A percentile compares a stretch with the other conserved stretches of the same genome.
phyloP scores from a whole-genome alignment of 306 rosid genomes.

The Castanospermum australe region DNA sequence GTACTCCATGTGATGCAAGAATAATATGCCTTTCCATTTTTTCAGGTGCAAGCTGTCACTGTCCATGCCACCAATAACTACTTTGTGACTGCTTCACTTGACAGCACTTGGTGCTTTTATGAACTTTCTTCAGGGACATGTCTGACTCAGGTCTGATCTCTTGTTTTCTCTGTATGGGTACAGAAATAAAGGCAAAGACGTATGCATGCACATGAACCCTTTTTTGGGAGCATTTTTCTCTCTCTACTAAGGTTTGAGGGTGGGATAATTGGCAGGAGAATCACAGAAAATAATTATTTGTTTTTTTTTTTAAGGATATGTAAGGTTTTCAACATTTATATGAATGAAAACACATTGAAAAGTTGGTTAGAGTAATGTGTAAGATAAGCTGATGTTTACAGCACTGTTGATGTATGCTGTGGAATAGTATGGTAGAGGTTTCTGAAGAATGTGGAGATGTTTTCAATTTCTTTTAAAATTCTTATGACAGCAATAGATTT shows the following conservation, averaged over 20 bases:
- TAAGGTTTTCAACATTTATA: neutral
- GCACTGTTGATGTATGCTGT: neutral
- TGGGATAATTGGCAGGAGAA: neutral
- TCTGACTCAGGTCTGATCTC: conserved; percentile 73
- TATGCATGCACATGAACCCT: neutral
- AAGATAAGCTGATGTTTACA: neutral
- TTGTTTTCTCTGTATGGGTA: neutral
- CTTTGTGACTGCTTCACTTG: conserved; percentile 96
- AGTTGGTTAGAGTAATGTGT: neutral
- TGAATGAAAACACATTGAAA: neutral
- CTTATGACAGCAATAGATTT: neutral
- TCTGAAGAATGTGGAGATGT: neutral
- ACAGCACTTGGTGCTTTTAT: conserved; percentile 94
- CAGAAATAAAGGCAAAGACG: neutral
- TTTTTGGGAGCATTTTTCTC: neutral
- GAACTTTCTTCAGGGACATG: conserved; percentile 90
- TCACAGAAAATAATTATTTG: neutral
- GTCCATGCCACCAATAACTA: conserved; percentile 94
- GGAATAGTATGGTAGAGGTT: conserved; percentile 1
- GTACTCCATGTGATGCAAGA: neutral
- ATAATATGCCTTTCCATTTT: neutral
- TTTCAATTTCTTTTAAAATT: neutral
- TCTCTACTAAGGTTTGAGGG: neutral
- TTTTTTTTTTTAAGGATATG: neutral
- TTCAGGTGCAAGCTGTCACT: conserved; percentile 97